Base-by-base conservation (phyloP, 352 stramenopile species). In the Globisporangium spiculum region DNA sequence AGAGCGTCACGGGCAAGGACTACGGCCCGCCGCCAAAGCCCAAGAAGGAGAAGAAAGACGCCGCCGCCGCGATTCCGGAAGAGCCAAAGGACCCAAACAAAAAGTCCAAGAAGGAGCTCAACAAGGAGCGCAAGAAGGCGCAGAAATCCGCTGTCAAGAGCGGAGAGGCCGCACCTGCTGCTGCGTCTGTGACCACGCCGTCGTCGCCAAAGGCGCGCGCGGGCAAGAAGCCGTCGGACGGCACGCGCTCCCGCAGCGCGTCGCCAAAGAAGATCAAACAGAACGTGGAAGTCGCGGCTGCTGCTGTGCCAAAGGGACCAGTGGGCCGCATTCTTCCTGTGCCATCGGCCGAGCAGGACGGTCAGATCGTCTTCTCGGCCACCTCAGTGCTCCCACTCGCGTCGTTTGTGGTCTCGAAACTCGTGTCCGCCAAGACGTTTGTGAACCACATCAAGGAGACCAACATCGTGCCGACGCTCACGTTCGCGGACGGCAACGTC, bases 31-130 rank as follows among this genome's bases (percentile, higher is more conserved):
- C 87, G 26, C 65, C 76, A 41, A 85, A 86, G 75, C 58, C 82
- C 60, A 90, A 92, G 75, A 83, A 84, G 68, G 71, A 88, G 24
- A 89, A 87, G 73, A 88, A 88, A 63, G 61, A 71, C 27, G 50
- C 61, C 20, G 62, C 77, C 63, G 36, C 56, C 24, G 60, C 70
- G n/a, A 26, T 60, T 10, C 22, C 30, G 14, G 61, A 75, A 24
- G 58, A 68, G 59, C 41, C 69, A 26, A 77, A 77, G 27, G 81
- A 93, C 27, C 71, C 79, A 6, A 76, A 64, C 44, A 92, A 92
- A 63, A 93, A 92, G 71, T 90, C 80, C 68, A 95, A 95, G 78
- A 95, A 95, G 78, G 83, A 95, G 74, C 77, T 95, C 16, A 95
- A 93, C 77, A 95, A 95, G 76, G 87, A 95, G 75, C 81, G 80